A percentile compares a stretch with the other conserved stretches of the same genome.
These are phyloP conservation scores for Nyctanthes arbortristis DNA, from an alignment of 257 asterid species.

Conservation along the genomic window DNA sequence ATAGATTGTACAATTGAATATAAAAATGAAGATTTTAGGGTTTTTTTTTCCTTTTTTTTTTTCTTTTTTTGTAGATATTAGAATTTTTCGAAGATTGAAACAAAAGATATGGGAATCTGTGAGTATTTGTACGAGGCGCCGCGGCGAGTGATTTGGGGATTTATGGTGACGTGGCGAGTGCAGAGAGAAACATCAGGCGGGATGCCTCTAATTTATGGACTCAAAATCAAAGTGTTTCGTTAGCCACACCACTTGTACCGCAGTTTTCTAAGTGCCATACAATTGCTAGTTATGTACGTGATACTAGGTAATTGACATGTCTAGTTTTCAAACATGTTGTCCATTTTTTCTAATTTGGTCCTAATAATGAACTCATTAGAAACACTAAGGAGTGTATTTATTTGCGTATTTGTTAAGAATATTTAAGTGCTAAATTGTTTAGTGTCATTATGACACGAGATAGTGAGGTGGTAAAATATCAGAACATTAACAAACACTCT, in stretches of 20 bases:
- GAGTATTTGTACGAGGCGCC: not conserved
- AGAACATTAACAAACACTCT: too few relatives aligned
- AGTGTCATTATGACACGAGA: too few relatives aligned
- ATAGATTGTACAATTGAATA: not conserved
- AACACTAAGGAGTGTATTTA: too few relatives aligned
- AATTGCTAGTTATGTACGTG: not conserved
- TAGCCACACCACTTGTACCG: not conserved
- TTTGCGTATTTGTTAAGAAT: too few relatives aligned
- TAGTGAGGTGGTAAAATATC: too few relatives aligned
- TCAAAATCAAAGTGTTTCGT: not conserved
- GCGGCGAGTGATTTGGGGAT: not conserved
- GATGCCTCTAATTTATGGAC: not conserved
- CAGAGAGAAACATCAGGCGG: not conserved
- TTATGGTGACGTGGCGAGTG: not conserved
- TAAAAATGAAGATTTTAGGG: too few relatives aligned
- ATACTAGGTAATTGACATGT: too few relatives aligned
- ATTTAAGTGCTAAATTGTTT: too few relatives aligned
- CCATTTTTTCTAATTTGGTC: too few relatives aligned
- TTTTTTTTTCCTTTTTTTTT: too few relatives aligned
- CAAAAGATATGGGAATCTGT: not conserved
- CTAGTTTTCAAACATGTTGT: too few relatives aligned
- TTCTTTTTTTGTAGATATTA: not conserved
- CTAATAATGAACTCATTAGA: too few relatives aligned
- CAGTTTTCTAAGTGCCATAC: not conserved
- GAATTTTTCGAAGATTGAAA: not conserved